Percentiles rank a stretch among this genome's conserved stretches.
These are phyloP conservation scores for Stenocarpella maydis DNA, from an alignment of 2,329 filamentous ascomycete species.

Conservation along the genomic window DNA sequence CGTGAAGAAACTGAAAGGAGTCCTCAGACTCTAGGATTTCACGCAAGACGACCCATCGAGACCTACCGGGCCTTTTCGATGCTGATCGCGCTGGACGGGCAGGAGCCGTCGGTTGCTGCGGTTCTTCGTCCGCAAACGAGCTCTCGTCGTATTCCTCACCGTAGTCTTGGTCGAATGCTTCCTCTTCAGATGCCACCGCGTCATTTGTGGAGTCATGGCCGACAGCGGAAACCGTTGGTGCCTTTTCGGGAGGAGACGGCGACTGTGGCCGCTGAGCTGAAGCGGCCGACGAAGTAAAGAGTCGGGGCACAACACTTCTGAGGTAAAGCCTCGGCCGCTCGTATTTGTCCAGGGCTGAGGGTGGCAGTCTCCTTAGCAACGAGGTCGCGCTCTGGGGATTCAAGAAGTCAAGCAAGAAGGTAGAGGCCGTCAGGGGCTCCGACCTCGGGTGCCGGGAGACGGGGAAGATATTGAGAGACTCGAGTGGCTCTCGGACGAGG, in stretches of 20 bases:
- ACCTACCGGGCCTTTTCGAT: not conserved
- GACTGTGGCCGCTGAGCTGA: constrained; percentile 24
- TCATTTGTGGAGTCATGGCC: not conserved
- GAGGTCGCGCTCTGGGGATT: constrained; percentile 57
- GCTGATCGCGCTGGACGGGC: not conserved
- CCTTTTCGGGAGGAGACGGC: not conserved
- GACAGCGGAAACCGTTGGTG: not conserved
- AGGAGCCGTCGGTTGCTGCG: not conserved
- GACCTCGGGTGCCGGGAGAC: constrained; percentile 37
- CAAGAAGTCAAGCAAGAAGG: constrained; percentile 64
- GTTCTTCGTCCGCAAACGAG: not conserved
- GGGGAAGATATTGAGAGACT: constrained; percentile 40
- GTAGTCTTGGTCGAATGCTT: constrained; percentile 2
- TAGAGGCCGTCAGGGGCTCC: constrained; percentile 52
- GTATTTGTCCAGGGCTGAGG: constrained; percentile 35
- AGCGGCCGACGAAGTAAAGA: constrained; percentile 41
- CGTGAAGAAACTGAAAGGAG: not conserved
- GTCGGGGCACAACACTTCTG: constrained; percentile 35
- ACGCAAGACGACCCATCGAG: not conserved
- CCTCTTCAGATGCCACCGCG: not conserved
- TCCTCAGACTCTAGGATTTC: constrained; percentile 1
- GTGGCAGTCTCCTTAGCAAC: constrained; percentile 50
- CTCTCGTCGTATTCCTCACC: not conserved
- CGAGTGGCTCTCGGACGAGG: constrained; percentile 45
- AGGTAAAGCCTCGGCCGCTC: constrained; percentile 35